These are phyloP conservation scores for Phlebopus sp. DNA, from an alignment of 1,284 basidiomycete species.

Conservation along the genomic window DNA sequence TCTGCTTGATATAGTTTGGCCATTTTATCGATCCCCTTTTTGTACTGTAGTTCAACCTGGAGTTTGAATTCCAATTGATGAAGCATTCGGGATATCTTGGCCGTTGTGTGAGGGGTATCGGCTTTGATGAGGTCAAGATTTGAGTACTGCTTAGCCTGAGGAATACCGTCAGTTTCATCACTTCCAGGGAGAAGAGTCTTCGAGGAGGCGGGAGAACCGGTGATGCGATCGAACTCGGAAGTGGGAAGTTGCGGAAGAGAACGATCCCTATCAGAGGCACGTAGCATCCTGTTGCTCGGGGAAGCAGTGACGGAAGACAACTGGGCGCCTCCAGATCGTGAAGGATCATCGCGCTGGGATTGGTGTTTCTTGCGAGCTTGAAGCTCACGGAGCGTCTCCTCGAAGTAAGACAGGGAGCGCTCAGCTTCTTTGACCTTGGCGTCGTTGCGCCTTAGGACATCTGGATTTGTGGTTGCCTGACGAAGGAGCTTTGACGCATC, in stretches of 20 bases:
- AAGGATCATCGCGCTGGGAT: conserved; percentile 52
- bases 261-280: conserved; percentile 33
- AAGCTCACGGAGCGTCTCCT: conserved; percentile 81
- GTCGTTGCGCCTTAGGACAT: conserved; percentile 80
- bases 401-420: conserved; percentile 83
- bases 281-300: conserved; percentile 23
- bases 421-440: conserved; percentile 88
- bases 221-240: conserved; percentile 46
- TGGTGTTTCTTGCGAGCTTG: conserved; percentile 72
- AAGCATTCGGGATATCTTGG: conserved; percentile 97
- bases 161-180: conserved; percentile 37
- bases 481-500: conserved; percentile 81
- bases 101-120: conserved; percentile 93
- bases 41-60: conserved; percentile 98
- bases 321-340: conserved; percentile 43
- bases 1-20: conserved; percentile 91
- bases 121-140: conserved; percentile 95
- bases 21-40: conserved; percentile 99
- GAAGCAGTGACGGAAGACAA: conserved; percentile 33
- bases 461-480: conserved; percentile 82
- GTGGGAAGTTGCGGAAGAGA: conserved; percentile 45
- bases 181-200: conserved; percentile 30
- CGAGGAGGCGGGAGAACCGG: conserved; percentile 30
- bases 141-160: conserved; percentile 63
- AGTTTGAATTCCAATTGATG: conserved; percentile 99